phyloP scores from a whole-genome alignment of 805 yeast species.

The Kluyveromyces siamensis region DNA sequence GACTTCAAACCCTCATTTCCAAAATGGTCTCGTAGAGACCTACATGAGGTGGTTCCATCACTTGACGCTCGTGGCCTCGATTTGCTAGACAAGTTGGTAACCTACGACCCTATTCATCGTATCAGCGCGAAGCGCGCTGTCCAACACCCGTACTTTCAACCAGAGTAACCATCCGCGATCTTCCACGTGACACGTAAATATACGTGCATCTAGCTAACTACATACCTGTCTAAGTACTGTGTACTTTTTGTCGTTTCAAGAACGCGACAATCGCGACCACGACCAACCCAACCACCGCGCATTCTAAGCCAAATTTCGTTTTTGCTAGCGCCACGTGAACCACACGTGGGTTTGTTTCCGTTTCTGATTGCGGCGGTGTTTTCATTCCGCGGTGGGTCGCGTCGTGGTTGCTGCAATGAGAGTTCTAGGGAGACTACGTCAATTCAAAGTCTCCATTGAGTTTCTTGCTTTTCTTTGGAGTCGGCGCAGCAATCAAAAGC shows the following conservation, averaged over 20 bases:
- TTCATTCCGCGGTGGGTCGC: neutral
- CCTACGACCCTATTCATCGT: conserved; percentile 88
- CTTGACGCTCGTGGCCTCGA: conserved; percentile 81
- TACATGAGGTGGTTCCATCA: conserved; percentile 67
- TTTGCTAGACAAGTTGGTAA: conserved; percentile 65
- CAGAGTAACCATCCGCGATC: neutral
- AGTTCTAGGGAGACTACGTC: neutral
- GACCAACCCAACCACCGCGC: neutral
- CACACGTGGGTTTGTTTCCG: neutral
- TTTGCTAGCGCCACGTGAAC: neutral
- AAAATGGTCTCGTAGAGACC: conserved; percentile 80
- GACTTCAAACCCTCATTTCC: conserved; percentile 81
- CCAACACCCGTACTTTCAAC: conserved; percentile 56
- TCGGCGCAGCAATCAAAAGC: too few relatives aligned
- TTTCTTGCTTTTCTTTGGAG: too few relatives aligned
- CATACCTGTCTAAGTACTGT: too few relatives aligned
- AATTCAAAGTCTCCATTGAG: neutral
- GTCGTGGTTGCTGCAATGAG: neutral
- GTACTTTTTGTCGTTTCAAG: too few relatives aligned
- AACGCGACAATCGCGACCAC: too few relatives aligned
- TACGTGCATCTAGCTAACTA: too few relatives aligned
- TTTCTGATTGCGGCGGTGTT: neutral
- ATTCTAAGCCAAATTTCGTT: too few relatives aligned
- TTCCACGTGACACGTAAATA: neutral
- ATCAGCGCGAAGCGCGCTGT: conserved; percentile 92